Evolutionary conservation across 2,329 filamentous ascomycete genomes (phyloP).

Genomic region (Trichoderma sp.): DNA sequence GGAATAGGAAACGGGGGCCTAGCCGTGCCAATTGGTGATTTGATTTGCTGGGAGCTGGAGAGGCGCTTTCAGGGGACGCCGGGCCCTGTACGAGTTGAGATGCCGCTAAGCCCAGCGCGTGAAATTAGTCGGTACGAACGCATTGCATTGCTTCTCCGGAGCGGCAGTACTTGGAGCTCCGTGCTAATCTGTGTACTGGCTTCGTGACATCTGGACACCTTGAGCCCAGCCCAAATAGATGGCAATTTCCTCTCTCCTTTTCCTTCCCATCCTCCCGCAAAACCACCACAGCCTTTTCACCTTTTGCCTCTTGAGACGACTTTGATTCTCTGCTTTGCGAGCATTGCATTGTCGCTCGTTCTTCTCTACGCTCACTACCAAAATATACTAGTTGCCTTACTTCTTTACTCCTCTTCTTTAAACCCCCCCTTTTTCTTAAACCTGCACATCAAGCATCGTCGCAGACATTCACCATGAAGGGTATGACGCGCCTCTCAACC

Average conservation of each 20-base stretch:
- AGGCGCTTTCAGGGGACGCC: background rate
- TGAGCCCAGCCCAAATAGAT: background rate
- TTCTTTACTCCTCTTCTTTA: background rate
- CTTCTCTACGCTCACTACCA: slow-evolving; percentile 21
- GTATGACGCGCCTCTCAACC: slow-evolving; percentile 25
- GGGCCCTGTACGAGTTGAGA: background rate
- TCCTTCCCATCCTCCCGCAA: background rate
- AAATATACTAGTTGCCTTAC: slow-evolving; percentile 1
- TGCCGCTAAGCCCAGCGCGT: slow-evolving; percentile 16
- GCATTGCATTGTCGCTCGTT: slow-evolving; percentile 21
- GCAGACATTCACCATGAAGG: slow-evolving; percentile 35
- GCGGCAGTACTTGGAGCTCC: slow-evolving; percentile 4
- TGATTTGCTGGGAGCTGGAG: background rate
- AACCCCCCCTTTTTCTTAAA: background rate
- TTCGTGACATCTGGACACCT: slow-evolving; percentile 18
- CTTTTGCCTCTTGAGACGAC: background rate
- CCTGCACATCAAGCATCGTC: slow-evolving; percentile 23
- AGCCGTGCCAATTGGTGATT: background rate
- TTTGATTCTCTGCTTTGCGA: slow-evolving; percentile 11
- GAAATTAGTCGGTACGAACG: background rate
- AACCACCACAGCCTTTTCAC: background rate
- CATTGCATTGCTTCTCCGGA: background rate
- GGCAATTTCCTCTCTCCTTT: slow-evolving; percentile 9
- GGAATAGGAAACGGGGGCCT: background rate
- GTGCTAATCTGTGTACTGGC: background rate